Conservation (phyloP, 2,329 filamentous ascomycete genomes). For the Hymenotorrendiella dingleyae region DNA sequence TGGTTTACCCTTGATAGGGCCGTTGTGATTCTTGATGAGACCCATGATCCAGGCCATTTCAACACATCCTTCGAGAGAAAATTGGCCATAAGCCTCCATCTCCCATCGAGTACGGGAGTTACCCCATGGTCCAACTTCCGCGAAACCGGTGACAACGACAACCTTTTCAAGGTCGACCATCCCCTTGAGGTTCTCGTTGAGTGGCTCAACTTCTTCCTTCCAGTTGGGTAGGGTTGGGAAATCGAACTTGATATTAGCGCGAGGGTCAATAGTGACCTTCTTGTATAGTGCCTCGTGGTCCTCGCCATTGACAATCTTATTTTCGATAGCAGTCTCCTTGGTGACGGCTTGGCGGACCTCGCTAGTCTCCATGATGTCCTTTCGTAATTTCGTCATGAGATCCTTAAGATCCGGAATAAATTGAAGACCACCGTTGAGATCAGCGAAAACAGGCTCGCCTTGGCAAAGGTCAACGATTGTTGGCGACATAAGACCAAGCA, state of each 20-base stretch:
- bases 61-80: slow-evolving; percentile 94
- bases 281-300: slow-evolving; percentile 89
- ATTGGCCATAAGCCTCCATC: slow-evolving; percentile 96
- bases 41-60: slow-evolving; percentile 99
- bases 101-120: slow-evolving; percentile 98
- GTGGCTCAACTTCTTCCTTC: slow-evolving; percentile 82
- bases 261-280: slow-evolving; percentile 86
- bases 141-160: slow-evolving; percentile 93
- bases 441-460: slow-evolving; percentile 89
- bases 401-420: slow-evolving; percentile 96
- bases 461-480: slow-evolving; percentile 94
- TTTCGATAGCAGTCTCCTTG: slow-evolving; percentile 93
- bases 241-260: slow-evolving; percentile 96
- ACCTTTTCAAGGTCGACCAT: slow-evolving; percentile 99
- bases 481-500: slow-evolving; percentile 92
- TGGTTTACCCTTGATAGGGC: slow-evolving; percentile 87
- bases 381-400: slow-evolving; percentile 86
- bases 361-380: slow-evolving; percentile 90
- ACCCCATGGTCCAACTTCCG: slow-evolving; percentile 95
- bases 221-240: slow-evolving; percentile 89
- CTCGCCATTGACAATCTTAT: slow-evolving; percentile 94
- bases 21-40: slow-evolving; percentile 97
- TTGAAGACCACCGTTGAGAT: slow-evolving; percentile 94
- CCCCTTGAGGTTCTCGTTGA: slow-evolving; percentile 83
- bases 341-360: slow-evolving; percentile 90